Base-by-base conservation (phyloP, 2,329 filamentous ascomycete genomes). In the Immersiporthe knoxdaviesiana region DNA sequence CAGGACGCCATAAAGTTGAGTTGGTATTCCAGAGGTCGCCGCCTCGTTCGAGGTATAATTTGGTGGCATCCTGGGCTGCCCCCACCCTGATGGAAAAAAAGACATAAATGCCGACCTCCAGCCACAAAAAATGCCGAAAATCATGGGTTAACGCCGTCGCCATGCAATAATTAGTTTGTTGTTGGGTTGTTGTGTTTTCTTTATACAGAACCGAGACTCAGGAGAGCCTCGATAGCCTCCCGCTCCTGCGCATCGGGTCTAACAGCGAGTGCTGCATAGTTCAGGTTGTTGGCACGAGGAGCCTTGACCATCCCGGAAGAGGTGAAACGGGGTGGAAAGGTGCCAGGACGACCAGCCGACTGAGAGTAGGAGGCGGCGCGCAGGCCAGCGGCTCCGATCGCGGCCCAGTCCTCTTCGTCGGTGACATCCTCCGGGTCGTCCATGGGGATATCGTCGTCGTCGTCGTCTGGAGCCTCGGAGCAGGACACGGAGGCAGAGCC, bases 351-450 rank as follows among this genome's bases (percentile, higher is more conserved):
- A 85, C 90, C 81, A 67, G 79, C 82, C 18, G 65, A 67, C n/a
- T 67, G 52, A 74, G 83, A 86, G 75, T 81, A 85, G 67, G 86
- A 90, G 63, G 86, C 85, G 70, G 88, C 87, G 73, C 94, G 90
- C 74, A 97, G 86, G 73, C 93, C 92, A 67, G 92, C 93, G 39
- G 94, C 93, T 67, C 94, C 95, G 72, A 97, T 91, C 65, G 92
- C 89, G 61, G 92, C 93, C 94, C 95, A 97, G 80, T 98, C 94
- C 80, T 98, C 95, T 77, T 97, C 93, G 77, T 98, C 96, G 32
- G 96, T 98, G 70, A 92, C 87, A 77, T 97, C 93, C 73, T 92
- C 90, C 71, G 92, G 89, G 76, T 97, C 91, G 74, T 93, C 91
- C 82, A 90, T 88, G 81, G 79, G 84, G 74, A 82, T 82, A 71